Evolutionary conservation across 345 rosid genomes (phyloP).

Genomic region (Euphorbia pulcherrima): DNA sequence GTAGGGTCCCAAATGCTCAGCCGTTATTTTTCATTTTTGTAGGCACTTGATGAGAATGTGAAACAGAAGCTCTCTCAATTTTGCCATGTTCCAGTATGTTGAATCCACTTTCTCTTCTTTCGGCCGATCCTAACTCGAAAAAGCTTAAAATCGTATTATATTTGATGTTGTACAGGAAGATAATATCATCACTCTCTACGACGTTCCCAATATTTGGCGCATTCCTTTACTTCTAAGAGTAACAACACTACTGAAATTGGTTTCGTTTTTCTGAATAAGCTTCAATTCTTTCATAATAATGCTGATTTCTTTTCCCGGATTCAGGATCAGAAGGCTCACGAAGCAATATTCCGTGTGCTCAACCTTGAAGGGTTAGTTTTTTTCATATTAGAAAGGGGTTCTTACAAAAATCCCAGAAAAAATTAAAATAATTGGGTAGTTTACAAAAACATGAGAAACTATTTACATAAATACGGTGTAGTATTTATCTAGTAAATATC

Average conservation of each 20-base stretch:
- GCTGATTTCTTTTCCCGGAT: constrained; percentile 14
- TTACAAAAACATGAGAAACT: too few species aligned
- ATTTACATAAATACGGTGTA: too few species aligned
- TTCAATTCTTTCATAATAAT: constrained; percentile 1
- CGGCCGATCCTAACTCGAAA: background rate
- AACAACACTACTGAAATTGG: constrained; percentile 20
- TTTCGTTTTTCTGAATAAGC: background rate
- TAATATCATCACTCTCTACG: constrained; percentile 74
- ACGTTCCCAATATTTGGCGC: constrained; percentile 97
- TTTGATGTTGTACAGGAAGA: constrained; percentile 48
- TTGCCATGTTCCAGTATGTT: constrained; percentile 79
- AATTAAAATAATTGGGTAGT: too few species aligned
- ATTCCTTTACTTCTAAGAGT: constrained; percentile 85
- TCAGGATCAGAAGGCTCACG: constrained; percentile 96
- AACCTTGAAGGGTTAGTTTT: constrained; percentile 59
- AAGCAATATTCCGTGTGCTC: constrained; percentile 70
- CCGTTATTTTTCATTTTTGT: constrained; percentile 25
- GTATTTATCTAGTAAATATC: too few species aligned
- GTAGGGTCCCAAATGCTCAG: constrained; percentile 7
- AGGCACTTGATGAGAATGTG: constrained; percentile 83
- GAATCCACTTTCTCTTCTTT: too few species aligned
- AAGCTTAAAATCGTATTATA: background rate
- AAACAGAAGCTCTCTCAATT: constrained; percentile 84
- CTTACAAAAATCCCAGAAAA: too few species aligned
- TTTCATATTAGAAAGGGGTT: too few species aligned